A percentile compares a stretch with the other conserved stretches of the same genome.
Conservation (phyloP, 2,329 filamentous ascomycete species). For the Aspergillus sp. region DNA sequence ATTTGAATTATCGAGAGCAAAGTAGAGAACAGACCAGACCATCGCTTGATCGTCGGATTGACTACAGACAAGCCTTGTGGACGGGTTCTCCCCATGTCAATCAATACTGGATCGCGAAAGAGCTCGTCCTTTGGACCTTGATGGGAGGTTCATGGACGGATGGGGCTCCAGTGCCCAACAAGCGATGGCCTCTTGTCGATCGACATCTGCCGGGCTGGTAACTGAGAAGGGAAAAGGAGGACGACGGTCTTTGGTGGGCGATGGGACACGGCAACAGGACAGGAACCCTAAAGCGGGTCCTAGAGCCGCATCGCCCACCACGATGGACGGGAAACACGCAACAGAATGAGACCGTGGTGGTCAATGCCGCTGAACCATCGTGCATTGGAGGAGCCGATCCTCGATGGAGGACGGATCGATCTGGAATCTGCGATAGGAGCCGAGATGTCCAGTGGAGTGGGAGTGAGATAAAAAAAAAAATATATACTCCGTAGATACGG, state of each 20-base stretch:
- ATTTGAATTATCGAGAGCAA: neutral
- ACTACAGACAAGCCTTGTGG: neutral
- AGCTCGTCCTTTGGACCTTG: slow-evolving; percentile 4
- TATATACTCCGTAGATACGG: no score
- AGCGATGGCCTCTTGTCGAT: neutral
- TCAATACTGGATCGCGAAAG: slow-evolving; percentile 16
- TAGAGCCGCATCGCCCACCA: neutral
- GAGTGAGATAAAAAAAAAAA: no score
- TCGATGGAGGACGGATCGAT: neutral
- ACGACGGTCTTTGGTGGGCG: no score
- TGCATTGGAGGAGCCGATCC: neutral
- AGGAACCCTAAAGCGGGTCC: neutral
- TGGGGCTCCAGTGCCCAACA: neutral
- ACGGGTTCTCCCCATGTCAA: slow-evolving; percentile 3
- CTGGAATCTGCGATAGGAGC: neutral
- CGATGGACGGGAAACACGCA: neutral
- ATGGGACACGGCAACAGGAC: neutral
- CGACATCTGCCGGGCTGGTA: neutral
- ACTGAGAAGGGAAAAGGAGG: neutral
- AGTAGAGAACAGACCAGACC: neutral
- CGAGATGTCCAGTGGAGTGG: no score
- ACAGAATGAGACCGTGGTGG: neutral
- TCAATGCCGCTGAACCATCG: neutral
- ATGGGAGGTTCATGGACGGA: neutral
- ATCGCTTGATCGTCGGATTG: neutral